Evolutionary conservation across 2,329 filamentous ascomycete genomes (phyloP).

Genomic region (Parastagonospora nodorum): DNA sequence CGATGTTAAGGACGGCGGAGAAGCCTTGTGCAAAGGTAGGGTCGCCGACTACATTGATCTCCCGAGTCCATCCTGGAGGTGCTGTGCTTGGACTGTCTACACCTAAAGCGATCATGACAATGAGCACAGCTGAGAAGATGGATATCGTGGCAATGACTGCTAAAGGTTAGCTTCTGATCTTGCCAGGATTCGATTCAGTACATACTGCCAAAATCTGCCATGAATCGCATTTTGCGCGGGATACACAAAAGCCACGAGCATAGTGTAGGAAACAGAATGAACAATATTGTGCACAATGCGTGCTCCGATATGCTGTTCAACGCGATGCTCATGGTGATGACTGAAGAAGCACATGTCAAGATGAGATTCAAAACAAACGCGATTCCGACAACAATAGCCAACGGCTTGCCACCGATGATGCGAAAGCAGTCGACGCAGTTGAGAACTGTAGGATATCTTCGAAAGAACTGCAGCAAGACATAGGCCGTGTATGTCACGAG

Average conservation of each 20-base stretch:
- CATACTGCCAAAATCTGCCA: constrained; percentile 11
- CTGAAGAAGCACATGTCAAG: constrained; percentile 11
- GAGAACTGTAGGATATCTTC: constrained; percentile 11
- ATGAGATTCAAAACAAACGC: constrained; percentile 13
- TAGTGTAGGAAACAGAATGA: constrained; percentile 61
- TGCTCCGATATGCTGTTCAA: constrained; percentile 66
- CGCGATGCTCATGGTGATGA: constrained; percentile 54
- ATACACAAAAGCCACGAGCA: constrained; percentile 58
- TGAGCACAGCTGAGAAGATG: constrained; percentile 65
- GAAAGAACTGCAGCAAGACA: constrained; percentile 18
- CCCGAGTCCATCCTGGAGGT: constrained; percentile 6
- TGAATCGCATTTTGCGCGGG: constrained; percentile 16
- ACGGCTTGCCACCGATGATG: constrained; percentile 8
- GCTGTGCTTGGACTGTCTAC: constrained; percentile 47
- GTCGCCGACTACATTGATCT: constrained; percentile 4
- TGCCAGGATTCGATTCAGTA: too few relatives aligned
- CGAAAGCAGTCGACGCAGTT: constrained; percentile 10
- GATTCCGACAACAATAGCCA: constrained; percentile 7
- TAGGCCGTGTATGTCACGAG: constrained; percentile 18
- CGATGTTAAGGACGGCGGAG: constrained; percentile 58
- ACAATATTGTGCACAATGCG: constrained; percentile 66
- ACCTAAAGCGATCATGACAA: constrained; percentile 69
- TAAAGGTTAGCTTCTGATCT: constrained; percentile 11
- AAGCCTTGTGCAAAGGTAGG: constrained; percentile 14
- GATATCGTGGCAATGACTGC: constrained; percentile 54